Evolutionary conservation across 495 filamentous ascomycete species (phyloP), one percentile per base, ranked within the genome.

Genomic region (Endocarpon pusillum): DNA sequence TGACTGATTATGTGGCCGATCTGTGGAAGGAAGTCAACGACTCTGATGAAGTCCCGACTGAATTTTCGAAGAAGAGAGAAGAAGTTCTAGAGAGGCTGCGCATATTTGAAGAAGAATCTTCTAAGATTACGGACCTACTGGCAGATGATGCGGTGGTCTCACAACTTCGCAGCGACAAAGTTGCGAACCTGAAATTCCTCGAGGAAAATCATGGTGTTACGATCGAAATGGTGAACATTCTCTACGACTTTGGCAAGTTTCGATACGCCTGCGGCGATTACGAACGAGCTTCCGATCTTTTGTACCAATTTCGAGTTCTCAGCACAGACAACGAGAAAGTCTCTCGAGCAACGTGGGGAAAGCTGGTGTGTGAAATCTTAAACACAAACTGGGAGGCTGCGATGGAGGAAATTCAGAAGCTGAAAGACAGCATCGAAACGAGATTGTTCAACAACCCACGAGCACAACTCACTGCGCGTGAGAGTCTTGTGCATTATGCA

Each of bases 301-400:
- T 97, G 21, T 94, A 92, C 59, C 81, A 86, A 49, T 97, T 94
- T 70, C 80, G 91, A 54, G 79, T 97, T 32, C 76, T 97, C 40
- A 92, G 84, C 34, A 94, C 86, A 44, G 87, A 97, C 58, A 91
- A 87, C 60, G 89, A 94, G 66, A 92, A 91, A 63, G 85, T 92
- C 31, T 67, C 80, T 35, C 81, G 79, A 27, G 89, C 89, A 28
- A 94, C 81, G 39, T 97, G 89, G 89, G 89, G 89, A 57, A 85
- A 92, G 54, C 66, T 97, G 22, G 89, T 87, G 19, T 85, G 71
- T 41, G 86, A 96, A 56, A 94, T 96, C 46, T 66, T 96, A 42
- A 81, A 69, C 43, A 82, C 78, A 36, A 86, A 76, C 61, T 97
- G 89, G 89, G 89, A 96, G 34, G 67, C 67, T 21, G 85, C 81